Conservation (phyloP, 2,329 filamentous ascomycete species). For the Cercospora sp. region DNA sequence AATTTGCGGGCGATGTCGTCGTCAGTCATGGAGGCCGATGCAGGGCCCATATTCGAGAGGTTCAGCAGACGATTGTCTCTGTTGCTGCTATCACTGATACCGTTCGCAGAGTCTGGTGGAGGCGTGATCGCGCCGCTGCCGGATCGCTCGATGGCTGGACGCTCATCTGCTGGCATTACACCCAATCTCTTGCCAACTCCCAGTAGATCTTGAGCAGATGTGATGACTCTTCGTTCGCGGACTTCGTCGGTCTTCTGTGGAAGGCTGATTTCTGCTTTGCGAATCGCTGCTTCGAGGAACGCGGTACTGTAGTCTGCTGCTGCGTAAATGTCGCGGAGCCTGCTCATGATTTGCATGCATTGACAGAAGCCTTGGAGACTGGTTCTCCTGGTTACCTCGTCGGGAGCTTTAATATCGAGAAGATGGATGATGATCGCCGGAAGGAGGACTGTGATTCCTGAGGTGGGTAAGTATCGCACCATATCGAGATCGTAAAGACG, state of each 20-base stretch:
- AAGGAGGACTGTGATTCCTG: constrained; percentile 84
- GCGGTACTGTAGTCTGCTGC: constrained; percentile 95
- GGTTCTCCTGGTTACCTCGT: constrained; percentile 67
- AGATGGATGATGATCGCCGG: constrained; percentile 93
- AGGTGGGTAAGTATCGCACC: constrained; percentile 80
- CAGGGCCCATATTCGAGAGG: neutral
- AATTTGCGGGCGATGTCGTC: constrained; percentile 51
- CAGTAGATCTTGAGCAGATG: constrained; percentile 49
- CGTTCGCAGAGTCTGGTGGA: constrained; percentile 31
- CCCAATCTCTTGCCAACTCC: constrained; percentile 48
- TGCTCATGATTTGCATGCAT: constrained; percentile 90
- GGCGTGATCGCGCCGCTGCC: constrained; percentile 33
- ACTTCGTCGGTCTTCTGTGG: constrained; percentile 42
- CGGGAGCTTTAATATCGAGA: constrained; percentile 83
- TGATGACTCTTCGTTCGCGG: constrained; percentile 39
- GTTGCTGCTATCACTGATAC: neutral
- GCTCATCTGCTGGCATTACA: constrained; percentile 20
- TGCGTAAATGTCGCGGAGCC: constrained; percentile 83
- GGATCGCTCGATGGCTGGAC: constrained; percentile 9
- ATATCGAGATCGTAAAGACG: constrained; percentile 72
- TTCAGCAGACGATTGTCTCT: neutral
- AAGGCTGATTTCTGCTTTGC: constrained; percentile 78
- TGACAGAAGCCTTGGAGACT: constrained; percentile 81
- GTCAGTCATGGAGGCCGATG: constrained; percentile 38
- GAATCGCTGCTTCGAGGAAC: constrained; percentile 88